Evolutionary conservation across 768 basidiomycete genomes (phyloP), one percentile per base, ranked within the genome.

Genomic region (Lentinula raphanica): DNA sequence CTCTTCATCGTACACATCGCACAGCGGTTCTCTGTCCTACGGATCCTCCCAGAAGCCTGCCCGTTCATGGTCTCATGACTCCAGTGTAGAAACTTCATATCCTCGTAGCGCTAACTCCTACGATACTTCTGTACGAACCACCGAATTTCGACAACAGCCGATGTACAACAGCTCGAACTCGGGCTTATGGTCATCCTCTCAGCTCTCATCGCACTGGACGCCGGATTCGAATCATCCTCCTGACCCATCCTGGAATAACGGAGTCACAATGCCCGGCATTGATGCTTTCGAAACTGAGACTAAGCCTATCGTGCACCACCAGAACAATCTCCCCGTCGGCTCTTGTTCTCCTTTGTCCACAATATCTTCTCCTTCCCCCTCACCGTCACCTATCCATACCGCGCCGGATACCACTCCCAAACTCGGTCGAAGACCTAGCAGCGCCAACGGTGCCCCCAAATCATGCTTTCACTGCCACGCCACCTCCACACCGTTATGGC

Each of bases 401-500:
- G 15, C 29, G 3, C 3, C 46, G 11, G 17, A 5, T 31, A 21
- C 28, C 15, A 38, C 35, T 17, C 58, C 51, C 1, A 54, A 42
- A 5, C 40, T 38, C 6, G 51, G 31, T 1, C 38, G 38, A 19
- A 39, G 44, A 31, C 31, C 44, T 23, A 46, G 28, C 9, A 12
- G n/a, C n/a, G n/a, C 32, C 12, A 29, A 15, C 23, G 15, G 28
- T 12, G 17, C 28, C 25, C 21, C 21, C 6, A 60, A 62, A 29
- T 45, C 46, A 21, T 62, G 62, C 48, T 58, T 44, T 9, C 62
- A 62, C 49, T 62, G 62, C 31, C 39, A 58, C 40, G 62, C 59
- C 25, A 62, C 59, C 15, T 62, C 62, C 17, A 62, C 62, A 3
- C 62, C 62, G 8, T 42, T 62, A 29, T 62, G 62, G 62, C 46